phyloP scores from a whole-genome alignment of 2,329 filamentous ascomycete genomes.

The Emmonsiellopsis sp. region DNA sequence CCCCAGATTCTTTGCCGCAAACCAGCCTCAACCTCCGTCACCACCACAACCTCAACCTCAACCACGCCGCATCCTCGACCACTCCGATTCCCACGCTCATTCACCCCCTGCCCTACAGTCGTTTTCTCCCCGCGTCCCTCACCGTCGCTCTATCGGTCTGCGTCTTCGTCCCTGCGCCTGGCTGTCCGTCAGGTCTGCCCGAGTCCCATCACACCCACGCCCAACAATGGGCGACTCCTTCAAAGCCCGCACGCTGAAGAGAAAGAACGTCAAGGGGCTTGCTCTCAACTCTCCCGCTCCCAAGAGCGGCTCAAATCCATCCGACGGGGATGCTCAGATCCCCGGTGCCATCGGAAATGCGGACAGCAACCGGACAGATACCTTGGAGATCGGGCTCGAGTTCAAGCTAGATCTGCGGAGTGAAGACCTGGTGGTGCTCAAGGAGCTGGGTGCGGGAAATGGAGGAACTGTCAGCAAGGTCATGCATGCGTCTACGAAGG shows the following conservation, averaged over 20 bases:
- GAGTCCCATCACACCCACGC: background rate
- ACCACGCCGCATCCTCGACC: too few species aligned
- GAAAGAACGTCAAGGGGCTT: slow-evolving; percentile 97
- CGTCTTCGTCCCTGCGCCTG: too few species aligned
- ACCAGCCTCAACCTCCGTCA: too few species aligned
- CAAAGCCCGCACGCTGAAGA: slow-evolving; percentile 76
- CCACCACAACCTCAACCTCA: too few species aligned
- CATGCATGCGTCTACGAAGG: slow-evolving; percentile 85
- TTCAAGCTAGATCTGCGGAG: slow-evolving; percentile 88
- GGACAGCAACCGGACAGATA: slow-evolving; percentile 55
- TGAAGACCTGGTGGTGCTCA: slow-evolving; percentile 85
- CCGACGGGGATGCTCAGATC: slow-evolving; percentile 59
- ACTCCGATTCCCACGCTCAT: too few species aligned
- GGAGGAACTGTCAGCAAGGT: slow-evolving; percentile 98
- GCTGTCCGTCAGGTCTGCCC: too few species aligned
- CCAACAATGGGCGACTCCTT: slow-evolving; percentile 50
- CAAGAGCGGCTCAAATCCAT: slow-evolving; percentile 58
- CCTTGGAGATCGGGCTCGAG: slow-evolving; percentile 91
- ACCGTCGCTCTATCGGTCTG: too few species aligned
- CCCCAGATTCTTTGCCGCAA: too few species aligned
- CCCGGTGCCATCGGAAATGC: slow-evolving; percentile 51
- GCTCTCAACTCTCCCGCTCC: slow-evolving; percentile 72
- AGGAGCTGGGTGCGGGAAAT: slow-evolving; percentile 92
- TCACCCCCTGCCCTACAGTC: too few species aligned
- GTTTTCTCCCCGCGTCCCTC: too few species aligned